Conservation (phyloP, 2,329 filamentous ascomycete species). For the Monosporascus sp. region DNA sequence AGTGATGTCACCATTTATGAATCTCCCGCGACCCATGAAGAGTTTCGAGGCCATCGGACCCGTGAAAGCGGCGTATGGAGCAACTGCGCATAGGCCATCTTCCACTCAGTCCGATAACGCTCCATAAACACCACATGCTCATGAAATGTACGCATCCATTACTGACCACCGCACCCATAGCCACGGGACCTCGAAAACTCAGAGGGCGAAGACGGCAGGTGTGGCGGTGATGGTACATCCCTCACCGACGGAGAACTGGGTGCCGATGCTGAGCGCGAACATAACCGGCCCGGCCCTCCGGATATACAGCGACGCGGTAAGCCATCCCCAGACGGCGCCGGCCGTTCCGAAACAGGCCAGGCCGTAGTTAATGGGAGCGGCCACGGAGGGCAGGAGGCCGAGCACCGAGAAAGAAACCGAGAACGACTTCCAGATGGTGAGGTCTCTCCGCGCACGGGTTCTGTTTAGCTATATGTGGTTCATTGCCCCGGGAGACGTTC, state of each 20-base stretch:
- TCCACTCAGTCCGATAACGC: neutral
- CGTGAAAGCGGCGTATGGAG: too few species aligned
- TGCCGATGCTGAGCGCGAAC: neutral
- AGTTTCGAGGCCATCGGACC: too few species aligned
- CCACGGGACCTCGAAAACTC: neutral
- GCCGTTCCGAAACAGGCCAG: constrained; percentile 27
- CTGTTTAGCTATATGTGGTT: neutral
- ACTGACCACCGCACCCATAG: neutral
- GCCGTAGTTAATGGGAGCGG: constrained; percentile 29
- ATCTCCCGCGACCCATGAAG: too few species aligned
- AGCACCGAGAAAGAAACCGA: constrained; percentile 29
- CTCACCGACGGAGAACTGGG: neutral
- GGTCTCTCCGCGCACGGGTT: constrained; percentile 14
- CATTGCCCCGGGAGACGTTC: too few species aligned
- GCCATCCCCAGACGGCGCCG: constrained; percentile 7
- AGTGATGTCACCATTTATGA: neutral
- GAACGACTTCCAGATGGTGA: constrained; percentile 27
- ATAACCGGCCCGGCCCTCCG: neutral
- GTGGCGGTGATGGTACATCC: neutral
- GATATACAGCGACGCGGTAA: neutral
- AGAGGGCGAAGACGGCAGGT: neutral
- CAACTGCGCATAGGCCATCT: too few species aligned
- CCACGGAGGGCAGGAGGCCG: constrained; percentile 31
- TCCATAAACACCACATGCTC: neutral
- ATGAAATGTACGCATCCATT: neutral